These are phyloP conservation scores for Aureobasidium sp. DNA, from an alignment of 2,329 filamentous ascomycete genomes.

Conservation along the genomic window DNA sequence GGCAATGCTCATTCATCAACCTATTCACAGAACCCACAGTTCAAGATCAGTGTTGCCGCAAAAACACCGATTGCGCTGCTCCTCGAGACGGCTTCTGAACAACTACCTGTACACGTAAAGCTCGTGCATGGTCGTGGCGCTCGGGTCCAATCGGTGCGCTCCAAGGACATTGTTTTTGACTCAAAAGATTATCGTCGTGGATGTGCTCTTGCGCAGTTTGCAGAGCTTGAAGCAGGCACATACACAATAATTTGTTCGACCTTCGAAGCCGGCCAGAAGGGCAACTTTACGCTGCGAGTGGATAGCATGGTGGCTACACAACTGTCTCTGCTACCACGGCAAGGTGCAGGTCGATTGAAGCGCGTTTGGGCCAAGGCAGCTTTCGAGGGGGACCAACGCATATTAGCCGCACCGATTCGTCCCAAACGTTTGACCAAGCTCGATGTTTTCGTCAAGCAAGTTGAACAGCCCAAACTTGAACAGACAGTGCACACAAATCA, in stretches of 20 bases:
- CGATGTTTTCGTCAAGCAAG: slow-evolving; percentile 3
- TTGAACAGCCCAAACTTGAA: slow-evolving; percentile 20
- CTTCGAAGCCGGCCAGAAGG: slow-evolving; percentile 72
- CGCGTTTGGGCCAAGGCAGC: slow-evolving; percentile 49
- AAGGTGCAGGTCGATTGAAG: slow-evolving; percentile 67
- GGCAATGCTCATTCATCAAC: slow-evolving; percentile 70
- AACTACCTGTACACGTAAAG: slow-evolving; percentile 76
- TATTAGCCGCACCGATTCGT: slow-evolving; percentile 47
- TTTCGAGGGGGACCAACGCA: slow-evolving; percentile 46
- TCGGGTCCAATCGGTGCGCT: slow-evolving; percentile 61
- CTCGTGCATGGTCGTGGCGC: slow-evolving; percentile 70
- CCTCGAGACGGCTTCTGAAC: slow-evolving; percentile 58
- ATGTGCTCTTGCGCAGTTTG: slow-evolving; percentile 61
- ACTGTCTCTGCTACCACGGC: slow-evolving; percentile 58
- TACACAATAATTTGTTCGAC: slow-evolving; percentile 91
- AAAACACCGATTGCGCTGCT: slow-evolving; percentile 63
- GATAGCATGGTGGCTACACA: slow-evolving; percentile 53
- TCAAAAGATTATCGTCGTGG: slow-evolving; percentile 85
- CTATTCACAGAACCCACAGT: slow-evolving; percentile 87
- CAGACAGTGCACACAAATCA: slow-evolving; percentile 23
- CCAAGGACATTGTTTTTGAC: slow-evolving; percentile 71
- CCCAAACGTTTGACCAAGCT: slow-evolving; percentile 42
- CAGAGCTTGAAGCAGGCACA: slow-evolving; percentile 57
- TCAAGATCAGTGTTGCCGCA: slow-evolving; percentile 54
- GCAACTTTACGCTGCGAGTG: slow-evolving; percentile 68